Percentiles rank a stretch among this genome's conserved stretches.
Conservation (phyloP, 352 stramenopile genomes). For the Phytophthora fragariae region DNA sequence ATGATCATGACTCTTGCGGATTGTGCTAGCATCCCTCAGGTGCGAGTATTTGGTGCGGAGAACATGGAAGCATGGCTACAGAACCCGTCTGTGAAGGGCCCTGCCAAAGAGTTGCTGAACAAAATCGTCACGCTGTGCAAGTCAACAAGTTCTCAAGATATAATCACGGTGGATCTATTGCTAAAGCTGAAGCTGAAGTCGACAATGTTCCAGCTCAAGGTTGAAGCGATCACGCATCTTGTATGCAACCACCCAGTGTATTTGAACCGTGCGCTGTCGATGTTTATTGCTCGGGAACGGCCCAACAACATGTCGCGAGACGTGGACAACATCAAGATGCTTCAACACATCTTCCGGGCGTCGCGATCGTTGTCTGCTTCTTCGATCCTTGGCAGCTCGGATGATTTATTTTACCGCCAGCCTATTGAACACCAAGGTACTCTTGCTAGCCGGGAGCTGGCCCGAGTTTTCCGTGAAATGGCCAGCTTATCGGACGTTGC, state of each 20-base stretch:
- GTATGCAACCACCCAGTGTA: constrained; percentile 78
- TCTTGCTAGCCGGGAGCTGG: constrained; percentile 75
- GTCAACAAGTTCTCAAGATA: constrained; percentile 61
- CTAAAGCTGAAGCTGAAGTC: constrained; percentile 90
- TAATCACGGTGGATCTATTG: constrained; percentile 73
- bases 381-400: constrained; percentile 43
- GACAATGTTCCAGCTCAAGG: constrained; percentile 89
- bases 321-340: constrained; percentile 91
- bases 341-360: constrained; percentile 88
- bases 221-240: constrained; percentile 84
- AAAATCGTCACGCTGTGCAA: constrained; percentile 78
- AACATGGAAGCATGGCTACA: constrained; percentile 84
- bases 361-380: constrained; percentile 46
- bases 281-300: constrained; percentile 79
- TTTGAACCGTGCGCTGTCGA: constrained; percentile 68
- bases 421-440: constrained; percentile 64
- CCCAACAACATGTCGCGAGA: constrained; percentile 88
- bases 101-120: constrained; percentile 75
- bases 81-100: constrained; percentile 79
- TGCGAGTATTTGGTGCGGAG: constrained; percentile 71
- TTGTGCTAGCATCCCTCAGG: constrained; percentile 66
- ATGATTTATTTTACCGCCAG: constrained; percentile 72
- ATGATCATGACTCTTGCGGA: constrained; percentile 82
- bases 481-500: constrained; percentile 75
- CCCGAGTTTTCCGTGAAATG: constrained; percentile 84